A percentile compares a stretch with the other conserved stretches of the same genome.
Conservation (phyloP, 257 asterid species). For the Capsicum baccatum region DNA sequence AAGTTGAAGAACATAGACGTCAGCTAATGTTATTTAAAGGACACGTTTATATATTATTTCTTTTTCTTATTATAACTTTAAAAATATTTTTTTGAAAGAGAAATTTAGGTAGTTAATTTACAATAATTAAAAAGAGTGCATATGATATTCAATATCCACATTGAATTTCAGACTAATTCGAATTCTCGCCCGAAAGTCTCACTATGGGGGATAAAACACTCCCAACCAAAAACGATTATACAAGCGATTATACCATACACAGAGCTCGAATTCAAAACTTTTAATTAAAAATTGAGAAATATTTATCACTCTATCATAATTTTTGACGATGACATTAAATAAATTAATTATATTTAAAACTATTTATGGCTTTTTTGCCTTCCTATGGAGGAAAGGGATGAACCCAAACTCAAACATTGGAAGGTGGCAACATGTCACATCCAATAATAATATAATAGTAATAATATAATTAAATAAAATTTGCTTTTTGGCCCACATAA, state of each 20-base stretch:
- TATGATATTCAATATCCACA: too few relatives aligned
- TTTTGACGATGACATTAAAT: neutral
- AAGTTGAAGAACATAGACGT: too few relatives aligned
- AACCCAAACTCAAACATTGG: constrained; percentile 23
- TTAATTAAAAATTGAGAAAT: too few relatives aligned
- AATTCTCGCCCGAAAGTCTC: too few relatives aligned
- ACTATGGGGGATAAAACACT: too few relatives aligned
- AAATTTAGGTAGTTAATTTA: neutral
- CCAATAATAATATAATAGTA: neutral
- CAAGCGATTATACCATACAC: too few relatives aligned
- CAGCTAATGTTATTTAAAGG: too few relatives aligned
- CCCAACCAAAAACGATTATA: too few relatives aligned
- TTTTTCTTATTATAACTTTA: neutral
- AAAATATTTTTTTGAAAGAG: neutral
- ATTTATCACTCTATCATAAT: too few relatives aligned
- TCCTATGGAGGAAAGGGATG: constrained; percentile 28
- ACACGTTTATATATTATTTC: too few relatives aligned
- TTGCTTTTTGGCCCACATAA: neutral
- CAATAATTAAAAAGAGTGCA: neutral
- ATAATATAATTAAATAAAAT: neutral
- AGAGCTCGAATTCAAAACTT: too few relatives aligned
- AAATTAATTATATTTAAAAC: neutral
- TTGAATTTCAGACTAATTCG: too few relatives aligned
- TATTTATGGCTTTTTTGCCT: neutral
- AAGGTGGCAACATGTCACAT: constrained; percentile 24